Evolutionary conservation across 73 alveolate species (phyloP), one percentile per base, ranked within the genome.

Genomic region (Blepharisma stoltei): DNA sequence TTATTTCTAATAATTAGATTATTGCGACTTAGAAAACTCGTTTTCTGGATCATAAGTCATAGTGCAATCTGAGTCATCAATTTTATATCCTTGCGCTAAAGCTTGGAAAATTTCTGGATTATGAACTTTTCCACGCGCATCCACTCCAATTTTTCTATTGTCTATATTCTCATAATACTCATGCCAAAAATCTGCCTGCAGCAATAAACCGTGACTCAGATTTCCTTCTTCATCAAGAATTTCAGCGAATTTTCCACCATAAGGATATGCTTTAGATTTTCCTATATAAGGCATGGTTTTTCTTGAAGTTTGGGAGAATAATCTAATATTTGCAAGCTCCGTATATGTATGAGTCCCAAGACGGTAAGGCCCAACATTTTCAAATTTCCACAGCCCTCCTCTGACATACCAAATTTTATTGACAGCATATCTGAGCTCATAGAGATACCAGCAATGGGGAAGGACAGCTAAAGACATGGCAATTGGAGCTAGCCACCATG

Each of bases 361-460:
- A 18, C 73, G 46, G 18, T 8, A 20, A 60, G 23, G 18, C 4
- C 73, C 73, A 60, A 9, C 23, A 60, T 18, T 14, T 38, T 60
- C 73, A 60, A 60, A 3, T 60, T 60, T 60, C 73, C 73, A 60
- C 14, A 9, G 49, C 0, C 73, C 73, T 18, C 73, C 73, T 20
- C 73, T n/a, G 14, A 60, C 45, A 5, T 60, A 60, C 73, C 73
- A 60, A 25, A 60, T 60, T 9, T 25, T n/a, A 25, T 60, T 38
- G 23, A 60, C 23, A 25, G 1, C 5, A 60, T 20, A 60, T 38
- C 73, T 14, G 18, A 60, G 45, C 46, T 60, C 23, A 47, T 60
- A 18, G 18, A 60, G 73, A 25, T 60, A 60, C 18, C 23, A 60
- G 23, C 37, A 25, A 60, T 60, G 73, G 2, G 73, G 73, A n/a